These are phyloP conservation scores for Hirsutella thompsonii DNA, from an alignment of 2,329 filamentous ascomycete species.

Conservation along the genomic window DNA sequence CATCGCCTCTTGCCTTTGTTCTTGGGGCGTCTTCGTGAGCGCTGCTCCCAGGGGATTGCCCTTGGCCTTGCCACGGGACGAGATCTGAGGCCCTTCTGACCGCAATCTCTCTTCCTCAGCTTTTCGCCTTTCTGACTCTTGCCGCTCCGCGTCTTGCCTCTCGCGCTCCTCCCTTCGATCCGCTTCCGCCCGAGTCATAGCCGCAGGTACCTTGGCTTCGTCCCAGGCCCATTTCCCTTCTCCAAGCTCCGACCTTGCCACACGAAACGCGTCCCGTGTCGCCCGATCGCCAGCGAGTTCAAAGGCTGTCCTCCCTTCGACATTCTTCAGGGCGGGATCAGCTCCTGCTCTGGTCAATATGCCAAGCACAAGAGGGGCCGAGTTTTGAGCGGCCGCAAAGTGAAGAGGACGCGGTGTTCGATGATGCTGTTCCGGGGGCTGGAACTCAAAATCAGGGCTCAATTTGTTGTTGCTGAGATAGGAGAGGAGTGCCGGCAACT, in stretches of 20 bases:
- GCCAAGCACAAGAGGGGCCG: slow-evolving; percentile 61
- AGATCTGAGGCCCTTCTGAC: slow-evolving; percentile 48
- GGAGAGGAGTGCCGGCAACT: slow-evolving; percentile 72
- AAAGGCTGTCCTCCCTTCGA: slow-evolving; percentile 74
- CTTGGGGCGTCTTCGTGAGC: slow-evolving; percentile 60
- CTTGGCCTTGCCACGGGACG: slow-evolving; percentile 33
- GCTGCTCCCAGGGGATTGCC: slow-evolving; percentile 38
- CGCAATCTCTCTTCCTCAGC: slow-evolving; percentile 62
- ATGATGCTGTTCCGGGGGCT: slow-evolving; percentile 57
- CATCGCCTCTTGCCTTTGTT: slow-evolving; percentile 71
- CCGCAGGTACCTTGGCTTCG: slow-evolving; percentile 54
- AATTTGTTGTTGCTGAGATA: slow-evolving; percentile 72
- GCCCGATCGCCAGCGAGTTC: slow-evolving; percentile 75
- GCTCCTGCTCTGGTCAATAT: slow-evolving; percentile 64
- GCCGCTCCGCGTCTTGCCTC: slow-evolving; percentile 51
- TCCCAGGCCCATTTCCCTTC: slow-evolving; percentile 72
- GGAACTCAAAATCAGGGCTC: slow-evolving; percentile 59
- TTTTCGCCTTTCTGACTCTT: slow-evolving; percentile 57
- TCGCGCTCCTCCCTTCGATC: slow-evolving; percentile 59
- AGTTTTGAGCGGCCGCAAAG: slow-evolving; percentile 71
- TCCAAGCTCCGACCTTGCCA: slow-evolving; percentile 72
- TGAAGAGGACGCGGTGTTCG: slow-evolving; percentile 79
- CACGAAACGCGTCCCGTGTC: slow-evolving; percentile 83
- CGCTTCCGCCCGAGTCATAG: slow-evolving; percentile 58
- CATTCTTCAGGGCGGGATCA: slow-evolving; percentile 58